Conservation (phyloP, 495 filamentous ascomycete species). For the Penicillium psychrofluorescens region DNA sequence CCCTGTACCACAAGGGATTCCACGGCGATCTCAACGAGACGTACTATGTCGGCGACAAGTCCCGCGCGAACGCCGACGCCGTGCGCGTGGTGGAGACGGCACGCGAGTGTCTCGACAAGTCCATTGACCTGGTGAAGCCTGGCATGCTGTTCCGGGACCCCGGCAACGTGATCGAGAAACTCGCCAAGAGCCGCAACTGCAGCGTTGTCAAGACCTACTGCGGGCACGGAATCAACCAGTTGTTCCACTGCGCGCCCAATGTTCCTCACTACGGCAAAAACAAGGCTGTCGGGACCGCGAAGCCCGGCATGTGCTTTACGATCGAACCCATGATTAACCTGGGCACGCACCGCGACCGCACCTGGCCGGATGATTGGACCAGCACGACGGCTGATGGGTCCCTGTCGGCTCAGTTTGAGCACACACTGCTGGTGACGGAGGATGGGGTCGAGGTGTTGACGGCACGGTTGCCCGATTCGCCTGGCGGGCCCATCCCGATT, state of each 20-base stretch:
- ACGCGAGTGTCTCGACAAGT: constrained; percentile 72
- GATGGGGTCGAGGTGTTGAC: constrained; percentile 91
- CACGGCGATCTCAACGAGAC: constrained; percentile 90
- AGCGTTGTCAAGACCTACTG: constrained; percentile 86
- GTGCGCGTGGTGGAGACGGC: constrained; percentile 82
- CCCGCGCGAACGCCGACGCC: constrained; percentile 64
- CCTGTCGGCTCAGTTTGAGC: constrained; percentile 84
- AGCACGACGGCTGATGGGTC: constrained; percentile 76
- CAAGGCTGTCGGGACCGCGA: constrained; percentile 80
- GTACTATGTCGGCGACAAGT: constrained; percentile 79
- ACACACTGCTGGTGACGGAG: constrained; percentile 90
- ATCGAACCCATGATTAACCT: constrained; percentile 90
- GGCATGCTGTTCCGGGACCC: constrained; percentile 80
- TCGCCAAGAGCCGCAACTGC: constrained; percentile 69
- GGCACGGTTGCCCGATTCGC: constrained; percentile 70
- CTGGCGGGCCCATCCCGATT: constrained; percentile 75
- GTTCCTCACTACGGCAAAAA: constrained; percentile 87
- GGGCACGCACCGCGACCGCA: constrained; percentile 72
- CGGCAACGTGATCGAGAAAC: constrained; percentile 78
- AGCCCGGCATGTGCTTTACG: constrained; percentile 87
- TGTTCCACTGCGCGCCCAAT: constrained; percentile 81
- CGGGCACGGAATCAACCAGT: constrained; percentile 77
- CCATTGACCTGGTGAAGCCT: constrained; percentile 79
- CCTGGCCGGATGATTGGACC: constrained; percentile 91
- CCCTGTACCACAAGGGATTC: constrained; percentile 78